Conservation (phyloP, 345 rosid species). For the Ricinus communis region DNA sequence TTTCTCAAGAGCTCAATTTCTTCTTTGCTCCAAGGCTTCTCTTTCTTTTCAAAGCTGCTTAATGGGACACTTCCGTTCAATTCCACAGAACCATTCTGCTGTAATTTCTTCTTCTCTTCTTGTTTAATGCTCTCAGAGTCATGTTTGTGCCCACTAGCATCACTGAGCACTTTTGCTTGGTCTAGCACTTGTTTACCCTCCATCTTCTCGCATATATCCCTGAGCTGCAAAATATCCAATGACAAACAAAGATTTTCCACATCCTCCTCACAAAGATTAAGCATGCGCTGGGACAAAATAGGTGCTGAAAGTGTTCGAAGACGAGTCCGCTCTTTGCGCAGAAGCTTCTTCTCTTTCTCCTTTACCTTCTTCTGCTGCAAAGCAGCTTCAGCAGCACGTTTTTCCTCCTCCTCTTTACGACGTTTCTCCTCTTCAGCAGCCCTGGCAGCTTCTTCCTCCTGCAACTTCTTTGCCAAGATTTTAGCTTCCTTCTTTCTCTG, state of each 20-base stretch:
- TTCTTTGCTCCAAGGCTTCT: conserved; percentile 82
- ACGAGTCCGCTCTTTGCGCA: conserved; percentile 83
- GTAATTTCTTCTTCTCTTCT: conserved; percentile 41
- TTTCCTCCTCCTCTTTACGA: conserved; percentile 75
- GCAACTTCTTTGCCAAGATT: conserved; percentile 75
- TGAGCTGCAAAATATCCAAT: conserved; percentile 60
- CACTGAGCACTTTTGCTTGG: conserved; percentile 58
- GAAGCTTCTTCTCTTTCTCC: conserved; percentile 93
- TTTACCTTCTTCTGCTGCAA: conserved; percentile 73
- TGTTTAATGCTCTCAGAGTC: conserved; percentile 40
- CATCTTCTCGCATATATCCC: conserved; percentile 70
- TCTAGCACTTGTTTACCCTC: conserved; percentile 60
- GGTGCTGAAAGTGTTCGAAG: conserved; percentile 78
- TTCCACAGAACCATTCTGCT: conserved; percentile 54
- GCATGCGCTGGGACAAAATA: conserved; percentile 51
- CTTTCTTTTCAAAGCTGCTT: conserved; percentile 55
- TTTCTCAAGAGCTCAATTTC: conserved; percentile 92
- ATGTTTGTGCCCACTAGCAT: conserved; percentile 42
- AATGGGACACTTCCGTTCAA: conserved; percentile 43
- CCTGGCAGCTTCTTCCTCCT: conserved; percentile 82
- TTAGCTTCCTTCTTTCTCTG: conserved; percentile 86
- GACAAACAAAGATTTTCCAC: conserved; percentile 84
- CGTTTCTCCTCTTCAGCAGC: conserved; percentile 81
- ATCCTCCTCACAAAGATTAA: conserved; percentile 60
- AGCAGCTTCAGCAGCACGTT: conserved; percentile 77